Evolutionary conservation across 495 filamentous ascomycete species (phyloP).

Genomic region (Neurospora sublineolata): DNA sequence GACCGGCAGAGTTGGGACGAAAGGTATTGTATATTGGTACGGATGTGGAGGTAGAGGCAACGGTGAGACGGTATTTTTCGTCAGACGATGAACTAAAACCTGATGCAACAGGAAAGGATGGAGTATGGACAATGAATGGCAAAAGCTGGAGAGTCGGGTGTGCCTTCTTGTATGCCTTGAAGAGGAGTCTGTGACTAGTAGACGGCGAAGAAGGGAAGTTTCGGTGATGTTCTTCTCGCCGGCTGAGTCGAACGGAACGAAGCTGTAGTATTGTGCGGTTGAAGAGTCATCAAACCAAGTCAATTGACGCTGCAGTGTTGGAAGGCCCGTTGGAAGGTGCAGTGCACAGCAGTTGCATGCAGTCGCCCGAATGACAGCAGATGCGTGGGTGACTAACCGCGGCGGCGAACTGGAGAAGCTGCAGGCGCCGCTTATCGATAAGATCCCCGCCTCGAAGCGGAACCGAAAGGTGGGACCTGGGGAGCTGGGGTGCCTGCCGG

Average conservation of each 20-base stretch:
- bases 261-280: not conserved
- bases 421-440: not conserved
- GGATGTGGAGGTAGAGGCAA: not conserved
- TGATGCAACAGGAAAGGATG: not conserved
- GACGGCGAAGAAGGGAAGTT: not conserved
- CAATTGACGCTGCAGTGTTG: not conserved
- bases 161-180: not conserved
- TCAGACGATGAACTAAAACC: not conserved
- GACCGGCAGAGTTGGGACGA: not conserved
- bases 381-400: not conserved
- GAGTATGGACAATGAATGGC: not conserved
- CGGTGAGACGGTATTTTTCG: not conserved
- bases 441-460: not conserved
- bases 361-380: not conserved
- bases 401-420: not conserved
- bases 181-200: not conserved
- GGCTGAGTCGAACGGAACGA: constrained; percentile 22
- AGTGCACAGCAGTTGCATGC: not conserved
- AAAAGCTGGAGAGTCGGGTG: not conserved
- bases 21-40: not conserved
- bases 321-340: too few relatives aligned
- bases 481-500: not conserved
- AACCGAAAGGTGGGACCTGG: not conserved
- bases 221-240: constrained; percentile 10
- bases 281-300: not conserved